Base-by-base conservation (phyloP, 805 yeast species). In the Cyberlindnera misumaiensis region DNA sequence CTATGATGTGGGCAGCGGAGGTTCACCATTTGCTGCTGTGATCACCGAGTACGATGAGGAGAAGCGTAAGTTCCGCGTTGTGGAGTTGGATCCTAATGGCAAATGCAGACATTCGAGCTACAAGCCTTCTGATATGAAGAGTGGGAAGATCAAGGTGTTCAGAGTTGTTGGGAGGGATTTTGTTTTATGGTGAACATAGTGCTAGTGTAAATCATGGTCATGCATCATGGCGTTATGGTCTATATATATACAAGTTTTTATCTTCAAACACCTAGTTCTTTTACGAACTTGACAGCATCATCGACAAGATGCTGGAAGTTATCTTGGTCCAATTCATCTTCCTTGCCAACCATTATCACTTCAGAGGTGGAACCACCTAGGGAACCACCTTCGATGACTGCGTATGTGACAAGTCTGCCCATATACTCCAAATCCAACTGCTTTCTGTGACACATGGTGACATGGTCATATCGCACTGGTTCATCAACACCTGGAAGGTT, bases 111-210 rank as follows among this genome's bases (percentile, higher is more conserved):
- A 71, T 41, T 79, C 76, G 32, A 71, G 83, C 31, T 83, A 82
- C 57, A 77, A 77, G 50, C 57, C 89, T 3, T 65, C 73, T 3
- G 94, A 86, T 42, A 70, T 90, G 73, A 80, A 75, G 55, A 66
- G 76, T 42, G 98, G 98, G 4, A 78, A 77, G 49, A 64, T 90
- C 11, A 73, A 84, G 46, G 84, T 89, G 4, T 93, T 80, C 61
- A 75, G 97, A 53, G 75, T 76, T 6, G 81, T 88, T 25, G 85
- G 84, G 11, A 74, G 86, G 44, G 77, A 73, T 27, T 80, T 71
- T 51, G 73, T 87, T 30, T 82, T 79, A 4, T 88, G 96, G 96
- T 75, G 47, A 50, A 10, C 18, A 10, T 14, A 16, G 6, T 25
- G 12, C 20, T 14, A 16, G 14, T n/a, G n/a, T n/a, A n/a, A 16